Evolutionary conservation across 2,329 filamentous ascomycete species (phyloP).

Genomic region (Aspergillus chevalieri): DNA sequence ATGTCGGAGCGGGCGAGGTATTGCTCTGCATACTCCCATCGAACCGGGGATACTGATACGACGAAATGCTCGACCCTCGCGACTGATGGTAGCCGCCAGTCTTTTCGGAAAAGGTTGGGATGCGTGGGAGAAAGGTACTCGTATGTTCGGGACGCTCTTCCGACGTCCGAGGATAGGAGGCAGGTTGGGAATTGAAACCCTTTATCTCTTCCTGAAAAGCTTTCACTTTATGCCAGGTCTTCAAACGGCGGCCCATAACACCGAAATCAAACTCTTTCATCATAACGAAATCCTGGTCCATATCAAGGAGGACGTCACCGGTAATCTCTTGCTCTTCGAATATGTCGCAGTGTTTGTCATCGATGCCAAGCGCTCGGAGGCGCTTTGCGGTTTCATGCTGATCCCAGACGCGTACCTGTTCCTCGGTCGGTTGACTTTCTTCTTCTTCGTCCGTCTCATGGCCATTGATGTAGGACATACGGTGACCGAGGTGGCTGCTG

Average conservation of each 20-base stretch:
- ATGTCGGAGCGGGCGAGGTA: slow-evolving; percentile 38
- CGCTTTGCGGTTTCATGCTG: slow-evolving; percentile 82
- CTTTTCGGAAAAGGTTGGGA: slow-evolving; percentile 36
- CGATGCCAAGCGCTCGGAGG: slow-evolving; percentile 76
- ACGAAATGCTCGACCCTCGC: slow-evolving; percentile 19
- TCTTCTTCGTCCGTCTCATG: slow-evolving; percentile 95
- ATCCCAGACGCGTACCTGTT: slow-evolving; percentile 74
- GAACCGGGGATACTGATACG: slow-evolving; percentile 23
- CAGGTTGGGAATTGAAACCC: slow-evolving; percentile 45
- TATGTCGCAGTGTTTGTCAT: slow-evolving; percentile 84
- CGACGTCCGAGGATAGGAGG: slow-evolving; percentile 38
- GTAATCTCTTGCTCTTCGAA: slow-evolving; percentile 95
- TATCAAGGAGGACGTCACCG: slow-evolving; percentile 84
- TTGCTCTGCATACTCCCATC: slow-evolving; percentile 24
- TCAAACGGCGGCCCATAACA: slow-evolving; percentile 78
- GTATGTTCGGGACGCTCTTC: slow-evolving; percentile 40
- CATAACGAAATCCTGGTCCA: slow-evolving; percentile 93
- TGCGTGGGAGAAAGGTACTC: slow-evolving; percentile 38
- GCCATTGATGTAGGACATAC: slow-evolving; percentile 85
- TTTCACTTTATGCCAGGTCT: slow-evolving; percentile 97
- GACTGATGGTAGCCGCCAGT: slow-evolving; percentile 19
- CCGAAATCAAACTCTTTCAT: slow-evolving; percentile 93
- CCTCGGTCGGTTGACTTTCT: slow-evolving; percentile 59
- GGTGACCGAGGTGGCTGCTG: slow-evolving; percentile 68
- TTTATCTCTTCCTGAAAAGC: slow-evolving; percentile 80